Conservation (phyloP, 129 eudicot species). For the Silybum marianum region DNA sequence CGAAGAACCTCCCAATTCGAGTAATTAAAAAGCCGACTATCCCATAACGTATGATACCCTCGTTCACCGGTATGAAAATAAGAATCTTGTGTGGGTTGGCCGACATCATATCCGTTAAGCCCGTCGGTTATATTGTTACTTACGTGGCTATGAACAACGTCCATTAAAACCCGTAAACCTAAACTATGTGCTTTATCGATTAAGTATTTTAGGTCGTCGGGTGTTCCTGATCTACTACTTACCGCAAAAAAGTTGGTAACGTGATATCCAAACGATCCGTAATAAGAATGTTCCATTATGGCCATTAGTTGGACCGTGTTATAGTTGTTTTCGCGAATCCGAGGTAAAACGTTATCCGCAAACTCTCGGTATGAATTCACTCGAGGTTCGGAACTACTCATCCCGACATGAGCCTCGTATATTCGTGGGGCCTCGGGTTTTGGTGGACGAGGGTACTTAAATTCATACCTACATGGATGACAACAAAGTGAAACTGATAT, state of each 20-base stretch:
- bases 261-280: constrained; percentile 93
- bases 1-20: constrained; percentile 98
- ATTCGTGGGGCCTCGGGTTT: constrained; percentile 79
- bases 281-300: constrained; percentile 96
- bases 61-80: constrained; percentile 91
- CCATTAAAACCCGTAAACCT: constrained; percentile 93
- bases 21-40: constrained; percentile 87
- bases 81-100: constrained; percentile 88
- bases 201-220: constrained; percentile 90
- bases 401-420: constrained; percentile 98
- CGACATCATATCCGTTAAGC: constrained; percentile 92
- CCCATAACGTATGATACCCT: constrained; percentile 94
- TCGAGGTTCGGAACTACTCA: constrained; percentile 91
- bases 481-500: neutral
- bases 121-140: constrained; percentile 96
- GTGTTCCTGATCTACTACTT: constrained; percentile 94
- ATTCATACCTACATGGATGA: constrained; percentile 63
- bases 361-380: constrained; percentile 85
- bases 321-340: constrained; percentile 77
- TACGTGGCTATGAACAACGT: constrained; percentile 96
- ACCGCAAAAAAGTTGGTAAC: constrained; percentile 94
- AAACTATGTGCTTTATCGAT: constrained; percentile 94
- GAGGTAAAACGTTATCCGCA: constrained; percentile 89
- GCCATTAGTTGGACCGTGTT: constrained; percentile 98
- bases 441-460: constrained; percentile 81